Percentiles rank a stretch among this genome's conserved stretches.
phyloP scores from a whole-genome alignment of 2,329 filamentous ascomycete species.

The Botrytis pseudocinerea region DNA sequence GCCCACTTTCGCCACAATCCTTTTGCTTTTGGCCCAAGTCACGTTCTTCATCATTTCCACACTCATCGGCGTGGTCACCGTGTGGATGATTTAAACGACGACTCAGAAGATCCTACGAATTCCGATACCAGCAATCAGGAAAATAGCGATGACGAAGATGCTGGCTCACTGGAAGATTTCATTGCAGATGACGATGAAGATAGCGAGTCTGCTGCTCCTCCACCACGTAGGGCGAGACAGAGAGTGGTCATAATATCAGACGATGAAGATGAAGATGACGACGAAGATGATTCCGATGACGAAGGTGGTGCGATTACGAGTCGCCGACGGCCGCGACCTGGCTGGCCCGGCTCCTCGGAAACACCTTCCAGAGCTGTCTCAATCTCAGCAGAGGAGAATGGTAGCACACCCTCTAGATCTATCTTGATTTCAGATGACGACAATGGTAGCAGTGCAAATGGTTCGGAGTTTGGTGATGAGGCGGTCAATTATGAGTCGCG shows the following conservation, averaged over 20 bases:
- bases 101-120: conserved; percentile 19
- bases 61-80: conserved; percentile 12
- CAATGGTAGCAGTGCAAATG: conserved; percentile 29
- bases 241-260: conserved; percentile 35
- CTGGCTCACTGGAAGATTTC: conserved; percentile 37
- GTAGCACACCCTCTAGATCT: conserved; percentile 28
- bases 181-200: conserved; percentile 36
- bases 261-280: conserved; percentile 17
- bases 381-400: conserved; percentile 27
- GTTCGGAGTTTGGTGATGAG: conserved; percentile 38
- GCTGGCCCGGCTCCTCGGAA: conserved; percentile 21
- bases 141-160: conserved; percentile 34
- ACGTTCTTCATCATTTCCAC: conserved; percentile 21
- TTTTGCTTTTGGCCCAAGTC: conserved; percentile 8
- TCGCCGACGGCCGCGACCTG: conserved; percentile 30
- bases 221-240: neutral
- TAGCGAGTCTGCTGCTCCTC: conserved; percentile 22
- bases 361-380: conserved; percentile 30
- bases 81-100: conserved; percentile 17
- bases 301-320: conserved; percentile 38
- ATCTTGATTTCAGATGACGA: conserved; percentile 30
- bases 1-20: neutral
- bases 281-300: conserved; percentile 30
- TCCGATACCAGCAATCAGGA: conserved; percentile 22
- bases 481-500: conserved; percentile 31